Percentiles rank a stretch among this genome's conserved stretches.
These are phyloP conservation scores for Xerocomus nothofagi DNA, from an alignment of 1,284 basidiomycete species.

Conservation along the genomic window DNA sequence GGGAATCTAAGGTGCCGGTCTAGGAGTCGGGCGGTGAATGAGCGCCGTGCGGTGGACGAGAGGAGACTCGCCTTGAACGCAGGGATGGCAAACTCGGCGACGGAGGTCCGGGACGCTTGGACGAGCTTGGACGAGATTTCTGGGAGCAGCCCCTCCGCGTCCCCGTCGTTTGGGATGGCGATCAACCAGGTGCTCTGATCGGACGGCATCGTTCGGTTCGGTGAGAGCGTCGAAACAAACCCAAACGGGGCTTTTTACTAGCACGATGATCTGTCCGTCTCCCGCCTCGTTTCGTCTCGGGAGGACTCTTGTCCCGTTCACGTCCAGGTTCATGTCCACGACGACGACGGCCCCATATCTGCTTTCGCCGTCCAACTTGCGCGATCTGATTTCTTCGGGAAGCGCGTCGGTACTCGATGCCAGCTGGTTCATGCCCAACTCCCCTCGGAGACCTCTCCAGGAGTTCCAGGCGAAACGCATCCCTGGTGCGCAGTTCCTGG, in stretches of 20 bases:
- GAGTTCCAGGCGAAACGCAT: constrained; percentile 75
- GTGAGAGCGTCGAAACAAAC: too few relatives aligned
- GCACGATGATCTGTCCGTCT: constrained; percentile 5
- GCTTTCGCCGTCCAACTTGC: constrained; percentile 51
- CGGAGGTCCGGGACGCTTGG: constrained; percentile 52
- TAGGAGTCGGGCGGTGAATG: constrained; percentile 38
- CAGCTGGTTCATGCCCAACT: constrained; percentile 88
- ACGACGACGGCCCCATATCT: constrained; percentile 44
- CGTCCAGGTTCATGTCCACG: constrained; percentile 36
- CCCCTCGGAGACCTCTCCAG: constrained; percentile 58
- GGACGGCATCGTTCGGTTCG: constrained; percentile 77
- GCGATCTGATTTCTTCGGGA: constrained; percentile 35
- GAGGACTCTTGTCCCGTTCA: constrained; percentile 14
- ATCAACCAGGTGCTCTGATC: constrained; percentile 86
- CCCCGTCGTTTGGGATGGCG: constrained; percentile 72
- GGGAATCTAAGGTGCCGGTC: constrained; percentile 92
- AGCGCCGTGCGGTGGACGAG: constrained; percentile 6
- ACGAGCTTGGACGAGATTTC: constrained; percentile 60
- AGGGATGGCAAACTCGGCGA: constrained; percentile 66
- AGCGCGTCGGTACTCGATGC: constrained; percentile 66
- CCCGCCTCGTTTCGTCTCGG: constrained; percentile 11
- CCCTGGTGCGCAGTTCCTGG: constrained; percentile 75
- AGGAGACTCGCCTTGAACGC: constrained; percentile 67
- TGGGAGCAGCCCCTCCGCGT: constrained; percentile 66
- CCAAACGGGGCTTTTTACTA: constrained; percentile 18